Evolutionary conservation across 495 filamentous ascomycete genomes (phyloP), one percentile per base, ranked within the genome.

Genomic region (Xylaria cubensis): DNA sequence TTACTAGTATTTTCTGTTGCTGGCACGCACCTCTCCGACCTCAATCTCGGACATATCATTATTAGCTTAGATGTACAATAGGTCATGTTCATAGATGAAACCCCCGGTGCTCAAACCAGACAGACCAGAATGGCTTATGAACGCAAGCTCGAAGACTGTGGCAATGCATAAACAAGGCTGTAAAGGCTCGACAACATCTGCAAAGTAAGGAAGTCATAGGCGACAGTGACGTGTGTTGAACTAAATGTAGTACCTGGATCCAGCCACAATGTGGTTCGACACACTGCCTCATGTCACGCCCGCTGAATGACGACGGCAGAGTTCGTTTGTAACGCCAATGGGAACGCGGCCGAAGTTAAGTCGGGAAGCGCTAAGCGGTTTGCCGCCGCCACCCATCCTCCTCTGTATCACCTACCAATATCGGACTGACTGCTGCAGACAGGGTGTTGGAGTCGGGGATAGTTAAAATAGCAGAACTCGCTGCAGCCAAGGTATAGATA

Each of bases 381-480:
- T 61, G 53, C 67, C 36, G 53, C 66, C 53, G 21, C 51, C 19
- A 46, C 48, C 48, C 39, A 48, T 61, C 29, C 53, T 69, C 39
- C 39, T 59, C 53, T 67, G 53, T 69, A 51, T 69, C 53, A 61
- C 67, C 67, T 61, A 24, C 41, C 51, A 41, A 6, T 32, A 32
- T 48, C 10, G 10, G 53, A 34, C 41, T 21, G 26, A 61, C 12
- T 56, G 50, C 48, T 67, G 65, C 48, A 29, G 64, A 39, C 46
- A 53, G 46, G 65, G 50, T 41, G 26, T 41, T 13, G 50, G 10
- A 44, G 32, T 50, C 46, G 17, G 55, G 7, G 32, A 34, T 50
- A 39, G 41, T 70, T 70, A 62, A 70, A 70, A 69, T 69, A 69
- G 67, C 4, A 59, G 53, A 44, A 55, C 24, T 58, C 15, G 21